Percentiles rank a stretch among this genome's conserved stretches.
Conservation (phyloP, 106 monocot species). For the Dendrobium catenatum region DNA sequence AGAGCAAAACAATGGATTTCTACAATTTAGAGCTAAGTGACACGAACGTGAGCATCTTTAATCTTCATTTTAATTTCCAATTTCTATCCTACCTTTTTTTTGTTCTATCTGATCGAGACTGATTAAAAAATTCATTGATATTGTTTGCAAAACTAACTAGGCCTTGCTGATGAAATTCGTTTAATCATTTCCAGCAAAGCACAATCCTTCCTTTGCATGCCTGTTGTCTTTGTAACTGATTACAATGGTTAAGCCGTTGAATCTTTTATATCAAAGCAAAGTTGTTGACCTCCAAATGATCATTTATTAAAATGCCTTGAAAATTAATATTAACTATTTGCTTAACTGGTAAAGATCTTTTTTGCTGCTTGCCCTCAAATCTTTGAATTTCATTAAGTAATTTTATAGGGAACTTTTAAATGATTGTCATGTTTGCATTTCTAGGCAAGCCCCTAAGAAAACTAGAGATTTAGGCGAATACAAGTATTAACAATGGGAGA, state of each 20-base stretch:
- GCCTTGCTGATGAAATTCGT: neutral
- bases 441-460: too few species aligned
- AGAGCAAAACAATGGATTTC: constrained; percentile 63
- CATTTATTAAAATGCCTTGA: neutral
- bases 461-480: too few species aligned
- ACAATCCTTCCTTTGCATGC: neutral
- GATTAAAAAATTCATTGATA: neutral
- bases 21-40: constrained; percentile 98
- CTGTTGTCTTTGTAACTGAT: neutral
- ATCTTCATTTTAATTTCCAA: neutral
- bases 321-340: neutral
- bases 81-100: too few species aligned
- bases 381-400: neutral
- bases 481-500: too few species aligned
- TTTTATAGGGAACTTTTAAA: neutral
- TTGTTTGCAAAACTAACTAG: neutral
- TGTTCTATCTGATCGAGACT: neutral
- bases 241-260: neutral
- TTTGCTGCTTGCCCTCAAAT: neutral
- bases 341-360: neutral
- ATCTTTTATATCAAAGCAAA: neutral
- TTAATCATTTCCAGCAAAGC: neutral
- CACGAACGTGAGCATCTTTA: constrained; percentile 56
- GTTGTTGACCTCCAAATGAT: neutral
- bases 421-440: too few species aligned